A percentile compares a stretch with the other conserved stretches of the same genome.
These are phyloP conservation scores for Micractinium conductrix DNA, from an alignment of 139 green algal genomes.

Conservation along the genomic window DNA sequence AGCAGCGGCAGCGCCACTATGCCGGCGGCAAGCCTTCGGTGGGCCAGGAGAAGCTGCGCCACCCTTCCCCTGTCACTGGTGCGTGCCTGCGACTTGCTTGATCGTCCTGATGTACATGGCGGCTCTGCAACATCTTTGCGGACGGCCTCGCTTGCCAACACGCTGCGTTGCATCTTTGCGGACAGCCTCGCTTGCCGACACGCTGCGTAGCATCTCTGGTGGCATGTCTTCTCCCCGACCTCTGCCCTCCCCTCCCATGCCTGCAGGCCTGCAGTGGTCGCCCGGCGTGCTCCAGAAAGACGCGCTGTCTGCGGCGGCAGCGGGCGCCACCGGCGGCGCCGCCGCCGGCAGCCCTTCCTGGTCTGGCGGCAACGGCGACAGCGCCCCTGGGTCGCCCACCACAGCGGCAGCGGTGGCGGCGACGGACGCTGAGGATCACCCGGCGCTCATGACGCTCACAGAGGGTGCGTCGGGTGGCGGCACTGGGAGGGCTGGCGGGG, in stretches of 20 bases:
- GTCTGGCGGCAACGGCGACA: not conserved
- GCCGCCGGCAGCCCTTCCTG: not conserved
- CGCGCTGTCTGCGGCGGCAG: not conserved
- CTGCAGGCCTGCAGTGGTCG: conserved; percentile 36
- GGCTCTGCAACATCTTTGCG: no score
- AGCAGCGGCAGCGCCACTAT: conserved; percentile 16
- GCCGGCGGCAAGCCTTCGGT: conserved; percentile 10
- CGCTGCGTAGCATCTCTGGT: no score
- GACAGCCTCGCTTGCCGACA: no score
- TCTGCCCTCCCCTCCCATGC: not conserved
- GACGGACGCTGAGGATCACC: conserved; percentile 35
- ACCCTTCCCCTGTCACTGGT: conserved; percentile 18
- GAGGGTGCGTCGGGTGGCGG: not conserved
- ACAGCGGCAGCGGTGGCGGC: not conserved
- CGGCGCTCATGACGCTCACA: conserved; percentile 39
- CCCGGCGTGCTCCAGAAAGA: conserved; percentile 45
- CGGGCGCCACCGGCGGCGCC: not conserved
- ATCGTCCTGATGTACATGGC: no score
- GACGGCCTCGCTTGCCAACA: no score
- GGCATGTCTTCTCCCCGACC: no score
- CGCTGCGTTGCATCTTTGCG: no score
- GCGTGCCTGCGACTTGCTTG: not conserved
- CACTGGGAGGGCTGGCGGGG: not conserved
- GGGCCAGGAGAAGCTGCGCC: conserved; percentile 38
- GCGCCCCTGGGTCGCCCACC: not conserved